Base-by-base conservation (phyloP, 768 basidiomycete genomes). In the Termitomyces sp. region DNA sequence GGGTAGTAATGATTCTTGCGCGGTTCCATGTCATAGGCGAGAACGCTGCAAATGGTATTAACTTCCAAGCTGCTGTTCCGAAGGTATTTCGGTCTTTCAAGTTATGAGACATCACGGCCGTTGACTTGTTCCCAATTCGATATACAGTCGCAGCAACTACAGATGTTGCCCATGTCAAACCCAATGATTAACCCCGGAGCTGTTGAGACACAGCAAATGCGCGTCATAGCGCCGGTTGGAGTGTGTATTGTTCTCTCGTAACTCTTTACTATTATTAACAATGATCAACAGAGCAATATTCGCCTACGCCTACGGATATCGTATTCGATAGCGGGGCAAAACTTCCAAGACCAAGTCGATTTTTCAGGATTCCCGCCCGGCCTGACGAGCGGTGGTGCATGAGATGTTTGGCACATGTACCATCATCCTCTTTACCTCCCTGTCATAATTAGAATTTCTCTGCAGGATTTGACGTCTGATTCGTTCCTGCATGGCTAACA, bases 161-260 rank as follows among this genome's bases (percentile, higher is more conserved):
- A 98, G 70, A 99, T 99, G 96, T 79, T 94, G 57, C 93, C 96
- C 6, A 98, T 98, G 90, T 94, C 94, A 5, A 94, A 87, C 70
- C 78, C 87, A 12, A 87, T 83, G 53, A 79, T 99, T 43, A 74
- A 72, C 34, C 87, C 92, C 0, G 92, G 94, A 1, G 74, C 84
- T 9, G 81, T 84, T 16, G 96, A 98, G 71, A 96, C 94, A 10
- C 97, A 98, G 68, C 93, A 96, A 68, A 89, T 99, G 90, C 83
- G 94, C 10, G 85, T 99, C 39, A 78, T 91, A 29, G 92, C 94
- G 12, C 94, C 93, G 3, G 79, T 80, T 8, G 94, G 94, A 36
- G 94, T 95, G 66, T 71, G 92, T 82, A 16, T 24, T 39, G 53
- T 50, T 39, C 53, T 27, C 34, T 14, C 27, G n/a, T 18, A 26